These are phyloP conservation scores for Apodospora peruviana DNA, from an alignment of 495 filamentous ascomycete species.

Conservation along the genomic window DNA sequence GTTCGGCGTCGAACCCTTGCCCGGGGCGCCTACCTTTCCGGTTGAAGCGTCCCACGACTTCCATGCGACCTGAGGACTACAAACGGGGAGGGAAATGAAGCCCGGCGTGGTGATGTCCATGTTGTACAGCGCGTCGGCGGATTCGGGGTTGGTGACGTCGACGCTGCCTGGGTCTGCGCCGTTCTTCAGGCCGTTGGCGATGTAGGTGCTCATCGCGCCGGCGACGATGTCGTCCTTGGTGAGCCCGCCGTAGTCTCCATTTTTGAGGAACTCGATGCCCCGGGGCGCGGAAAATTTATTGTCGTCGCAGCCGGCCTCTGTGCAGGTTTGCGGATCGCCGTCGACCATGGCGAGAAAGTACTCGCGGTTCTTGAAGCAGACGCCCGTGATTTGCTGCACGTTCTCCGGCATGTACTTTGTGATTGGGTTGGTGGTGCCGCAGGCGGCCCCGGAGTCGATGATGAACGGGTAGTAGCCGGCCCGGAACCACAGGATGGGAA, in stretches of 20 bases:
- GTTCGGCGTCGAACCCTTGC: conserved; percentile 4
- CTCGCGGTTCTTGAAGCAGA: conserved; percentile 18
- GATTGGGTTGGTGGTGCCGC: conserved; percentile 14
- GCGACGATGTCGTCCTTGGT: conserved; percentile 20
- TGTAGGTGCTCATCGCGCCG: conserved; percentile 26
- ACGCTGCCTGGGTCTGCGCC: conserved; percentile 15
- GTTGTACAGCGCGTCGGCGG: conserved; percentile 14
- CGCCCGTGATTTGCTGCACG: conserved; percentile 12
- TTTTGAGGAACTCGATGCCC: conserved; percentile 18
- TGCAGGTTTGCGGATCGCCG: conserved; percentile 1
- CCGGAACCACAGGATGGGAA: conserved; percentile 24
- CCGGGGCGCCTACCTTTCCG: neutral
- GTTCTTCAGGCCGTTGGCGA: conserved; percentile 25
- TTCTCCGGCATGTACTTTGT: conserved; percentile 16
- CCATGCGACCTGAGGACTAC: conserved; percentile 20
- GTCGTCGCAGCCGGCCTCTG: neutral
- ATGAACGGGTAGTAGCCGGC: conserved; percentile 24
- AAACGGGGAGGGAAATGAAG: conserved; percentile 29
- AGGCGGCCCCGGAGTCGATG: conserved; percentile 26
- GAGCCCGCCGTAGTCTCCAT: conserved; percentile 14
- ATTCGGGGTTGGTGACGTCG: conserved; percentile 5
- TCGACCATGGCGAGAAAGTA: conserved; percentile 27
- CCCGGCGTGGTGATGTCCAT: conserved; percentile 23
- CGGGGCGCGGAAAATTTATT: conserved; percentile 15
- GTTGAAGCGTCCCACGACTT: conserved; percentile 10